Evolutionary conservation across 768 basidiomycete genomes (phyloP), one percentile per base, ranked within the genome.

Genomic region (Gelatoporia subvermispora): DNA sequence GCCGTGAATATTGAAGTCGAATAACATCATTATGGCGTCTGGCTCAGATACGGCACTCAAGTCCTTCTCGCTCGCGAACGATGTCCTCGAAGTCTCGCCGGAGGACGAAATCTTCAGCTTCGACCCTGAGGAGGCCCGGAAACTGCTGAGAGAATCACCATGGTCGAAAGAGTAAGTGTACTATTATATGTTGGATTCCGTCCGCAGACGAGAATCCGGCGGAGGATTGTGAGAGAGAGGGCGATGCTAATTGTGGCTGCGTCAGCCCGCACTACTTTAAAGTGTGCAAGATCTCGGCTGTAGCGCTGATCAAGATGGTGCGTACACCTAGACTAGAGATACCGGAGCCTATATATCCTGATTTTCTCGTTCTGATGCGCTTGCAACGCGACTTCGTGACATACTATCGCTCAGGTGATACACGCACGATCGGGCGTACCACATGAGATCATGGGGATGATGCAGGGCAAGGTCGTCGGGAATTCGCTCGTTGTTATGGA

Each of bases 391-490:
- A 38, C 25, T 53, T 60, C 53, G 31, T n/a, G 45, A 24, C 16
- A 7, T 35, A 1, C 23, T 7, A 24, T 28, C 13, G 51, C 71
- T 69, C 68, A 98, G 95, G 88, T 98, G 54, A 98, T 97, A 65
- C 95, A 97, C 65, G 95, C 95, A 25, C 84, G 95, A 43, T 97
- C 95, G 2, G 95, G 95, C 50, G 95, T 96, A 4, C 87, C 88
- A 50, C 91, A 97, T 72, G 95, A 99, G 70, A 96, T 99, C 63
- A 99, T 99, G 95, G 95, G 95, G 9, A 79, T 98, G 25, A 96
- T 99, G 93, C 94, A 96, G 68, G 94, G 94, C 48, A 95, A 96
- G 68, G 85, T 96, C 34, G 71, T 89, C 8, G 86, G 81, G 2
- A 84, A 83, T 53, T 74, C 85, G 1, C 71, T 88, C 34, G 84